A percentile compares a stretch with the other conserved stretches of the same genome.
Evolutionary conservation across 2,329 filamentous ascomycete species (phyloP).

Genomic region (Acrocalymma vagum): DNA sequence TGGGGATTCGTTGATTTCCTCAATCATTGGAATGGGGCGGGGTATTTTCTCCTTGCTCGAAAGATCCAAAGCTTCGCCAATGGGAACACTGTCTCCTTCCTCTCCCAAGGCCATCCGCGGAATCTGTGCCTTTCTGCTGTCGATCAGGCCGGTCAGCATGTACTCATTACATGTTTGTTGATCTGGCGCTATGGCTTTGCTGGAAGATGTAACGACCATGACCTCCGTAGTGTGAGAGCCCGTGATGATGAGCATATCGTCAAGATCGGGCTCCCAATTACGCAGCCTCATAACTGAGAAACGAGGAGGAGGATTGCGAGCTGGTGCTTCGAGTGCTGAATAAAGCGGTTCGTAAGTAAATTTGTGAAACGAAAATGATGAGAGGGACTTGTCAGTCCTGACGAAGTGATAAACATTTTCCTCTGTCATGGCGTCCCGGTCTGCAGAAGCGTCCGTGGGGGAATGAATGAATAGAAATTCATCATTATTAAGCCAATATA

Average conservation of each 20-base stretch:
- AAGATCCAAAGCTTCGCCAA: conserved; percentile 85
- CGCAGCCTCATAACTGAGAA: conserved; percentile 81
- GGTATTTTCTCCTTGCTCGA: conserved; percentile 81
- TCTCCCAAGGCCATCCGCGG: conserved; percentile 36
- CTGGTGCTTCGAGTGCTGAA: conserved; percentile 57
- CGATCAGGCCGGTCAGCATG: conserved; percentile 76
- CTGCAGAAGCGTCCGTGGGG: conserved; percentile 53
- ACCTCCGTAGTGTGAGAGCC: conserved; percentile 84
- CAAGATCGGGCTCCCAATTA: conserved; percentile 80
- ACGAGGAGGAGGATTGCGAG: conserved; percentile 70
- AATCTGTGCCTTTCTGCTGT: conserved; percentile 77
- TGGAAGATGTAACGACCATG: conserved; percentile 78
- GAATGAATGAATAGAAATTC: conserved; percentile 80
- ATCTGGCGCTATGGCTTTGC: conserved; percentile 69
- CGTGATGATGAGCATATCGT: conserved; percentile 82
- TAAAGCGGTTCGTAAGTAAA: conserved; percentile 63
- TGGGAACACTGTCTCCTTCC: conserved; percentile 75
- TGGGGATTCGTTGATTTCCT: conserved; percentile 79
- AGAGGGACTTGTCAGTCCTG: conserved; percentile 67
- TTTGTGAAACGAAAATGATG: conserved; percentile 75
- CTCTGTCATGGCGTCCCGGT: conserved; percentile 60
- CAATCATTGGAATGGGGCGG: conserved; percentile 78
- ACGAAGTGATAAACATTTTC: conserved; percentile 78
- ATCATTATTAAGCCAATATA: conserved; percentile 89
- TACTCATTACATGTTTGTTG: conserved; percentile 73